Evolutionary conservation across 2,329 filamentous ascomycete genomes (phyloP).

Genomic region (Furcasterigmium sp.): DNA sequence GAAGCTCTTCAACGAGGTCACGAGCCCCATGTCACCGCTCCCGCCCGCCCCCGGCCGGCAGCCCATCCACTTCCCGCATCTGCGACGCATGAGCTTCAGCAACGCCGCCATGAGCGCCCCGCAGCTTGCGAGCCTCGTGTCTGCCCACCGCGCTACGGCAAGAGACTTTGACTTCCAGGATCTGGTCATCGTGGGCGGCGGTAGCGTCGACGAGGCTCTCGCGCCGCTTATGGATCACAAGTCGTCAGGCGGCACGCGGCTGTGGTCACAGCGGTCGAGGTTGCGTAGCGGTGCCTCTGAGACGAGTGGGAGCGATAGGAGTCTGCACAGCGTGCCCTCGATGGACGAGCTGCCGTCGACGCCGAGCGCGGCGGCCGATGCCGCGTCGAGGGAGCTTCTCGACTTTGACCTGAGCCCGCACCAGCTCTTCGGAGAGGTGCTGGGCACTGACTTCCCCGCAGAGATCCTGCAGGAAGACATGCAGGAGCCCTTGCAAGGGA

Average conservation of each 20-base stretch:
- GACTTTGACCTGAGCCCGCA: slow-evolving; percentile 25
- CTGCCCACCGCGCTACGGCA: slow-evolving; percentile 60
- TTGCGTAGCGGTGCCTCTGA: slow-evolving; percentile 27
- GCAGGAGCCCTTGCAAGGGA: slow-evolving; percentile 30
- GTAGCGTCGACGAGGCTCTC: slow-evolving; percentile 80
- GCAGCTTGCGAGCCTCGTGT: slow-evolving; percentile 66
- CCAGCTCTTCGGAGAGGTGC: slow-evolving; percentile 4
- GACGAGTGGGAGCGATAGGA: slow-evolving; percentile 20
- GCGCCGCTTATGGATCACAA: slow-evolving; percentile 55
- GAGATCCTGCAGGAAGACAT: slow-evolving; percentile 26
- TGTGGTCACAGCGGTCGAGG: slow-evolving; percentile 37
- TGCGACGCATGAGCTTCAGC: slow-evolving; percentile 64
- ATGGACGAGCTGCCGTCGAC: slow-evolving; percentile 32
- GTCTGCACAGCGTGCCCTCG: slow-evolving; percentile 17
- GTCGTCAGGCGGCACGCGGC: slow-evolving; percentile 30
- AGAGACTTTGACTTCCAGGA: slow-evolving; percentile 78
- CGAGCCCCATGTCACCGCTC: slow-evolving; percentile 58
- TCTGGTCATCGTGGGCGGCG: slow-evolving; percentile 60
- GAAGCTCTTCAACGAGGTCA: slow-evolving; percentile 62
- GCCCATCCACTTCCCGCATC: slow-evolving; percentile 59
- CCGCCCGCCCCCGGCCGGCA: slow-evolving; percentile 45
- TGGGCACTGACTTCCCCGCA: not conserved
- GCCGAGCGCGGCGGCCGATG: slow-evolving; percentile 49
- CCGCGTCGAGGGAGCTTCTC: slow-evolving; percentile 46
- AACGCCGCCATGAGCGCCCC: slow-evolving; percentile 67